Evolutionary conservation across 805 yeast genomes (phyloP), one percentile per base, ranked within the genome.

Genomic region (Hanseniaspora pseudoguilliermondii): DNA sequence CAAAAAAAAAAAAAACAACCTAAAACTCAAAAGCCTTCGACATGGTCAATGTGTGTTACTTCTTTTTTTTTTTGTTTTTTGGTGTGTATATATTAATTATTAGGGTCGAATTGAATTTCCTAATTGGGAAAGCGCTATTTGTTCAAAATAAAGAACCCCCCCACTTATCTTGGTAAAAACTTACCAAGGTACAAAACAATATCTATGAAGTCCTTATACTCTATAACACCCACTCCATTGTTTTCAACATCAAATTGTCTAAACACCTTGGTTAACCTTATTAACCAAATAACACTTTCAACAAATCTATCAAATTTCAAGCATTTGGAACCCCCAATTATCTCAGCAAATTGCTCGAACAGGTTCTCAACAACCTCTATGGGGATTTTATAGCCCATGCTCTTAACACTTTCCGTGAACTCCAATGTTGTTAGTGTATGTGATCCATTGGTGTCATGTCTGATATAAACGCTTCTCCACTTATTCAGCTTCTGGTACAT

Each of bases 261-360:
- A 72, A 87, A 87, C 15, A 83, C 74, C 64, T 84, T 89, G 0
- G 95, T 86, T 60, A 85, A 75, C 59, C 86, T 78, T 64, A 86
- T 75, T 60, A 87, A 72, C 75, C 86, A 84, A 18, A 86, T 84
- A 60, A 87, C 74, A 54, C 86, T 76, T 65, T 87, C 95, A 27
- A 87, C 88, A 68, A 87, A 87, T 66, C 80, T 76, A 66, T 87
- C 95, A 66, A 87, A 87, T 58, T 84, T 81, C 68, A 87, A 65
- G 57, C 70, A 73, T 53, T 67, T 68, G 34, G 60, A 60, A 21
- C 63, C 63, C 42, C 65, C 65, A 23, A 64, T 59, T 39, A 65
- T 66, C 44, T 67, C 70, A 1, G 69, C 64, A 60, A 65, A 67
- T 41, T 66, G 69, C 47, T 68, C 72, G 56, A 69, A 69, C n/a